Base-by-base conservation (phyloP, 1,284 basidiomycete species). In the Pisolithus thermaeus region DNA sequence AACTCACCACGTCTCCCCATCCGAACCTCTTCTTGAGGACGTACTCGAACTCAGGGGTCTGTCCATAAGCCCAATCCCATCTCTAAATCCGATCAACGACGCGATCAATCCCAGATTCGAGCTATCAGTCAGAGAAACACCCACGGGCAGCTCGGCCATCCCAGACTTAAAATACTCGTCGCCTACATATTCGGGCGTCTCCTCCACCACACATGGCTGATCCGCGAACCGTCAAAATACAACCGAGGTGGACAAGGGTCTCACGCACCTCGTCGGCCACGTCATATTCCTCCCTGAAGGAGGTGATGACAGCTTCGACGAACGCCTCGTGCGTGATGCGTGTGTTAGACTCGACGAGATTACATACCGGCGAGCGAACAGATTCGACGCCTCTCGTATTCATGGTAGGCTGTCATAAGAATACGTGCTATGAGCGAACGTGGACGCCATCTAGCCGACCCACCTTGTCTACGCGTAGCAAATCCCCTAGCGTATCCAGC, bases 41-140 rank as follows among this genome's bases (percentile, higher is more conserved):
- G 58, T 84, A 83, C 40, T 82, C 87, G 65, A 99, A 98, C 64
- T 96, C 90, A 49, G 96, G 96, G 0, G 95, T 97, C 65, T 97
- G 91, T 0, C 95, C 96, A 62, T 84, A 97, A 28, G 82, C 76
- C 94, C 95, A 99, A 23, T 90, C 80, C 97, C 96, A 98, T 38
- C 79, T 84, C 89, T 95, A 63, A 18, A 47, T 25, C 16, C 28
- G 53, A 36, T 42, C 2, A 49, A 50, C 23, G 9, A 3, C 49
- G 22, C 49, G 42, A 52, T 51, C 28, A 20, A 47, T 11, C 30
- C 9, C 36, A 4, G 51, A 49, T 39, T 37, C 22, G 32, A 48
- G 41, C 52, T 38, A 16, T 16, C 12, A 20, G 46, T 20, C 8
- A 9, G 4, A 20, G 20, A 14, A 35, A 8, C 16, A 62, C 80